Evolutionary conservation across 2,329 filamentous ascomycete genomes (phyloP).

Genomic region (Alternaria sp.): DNA sequence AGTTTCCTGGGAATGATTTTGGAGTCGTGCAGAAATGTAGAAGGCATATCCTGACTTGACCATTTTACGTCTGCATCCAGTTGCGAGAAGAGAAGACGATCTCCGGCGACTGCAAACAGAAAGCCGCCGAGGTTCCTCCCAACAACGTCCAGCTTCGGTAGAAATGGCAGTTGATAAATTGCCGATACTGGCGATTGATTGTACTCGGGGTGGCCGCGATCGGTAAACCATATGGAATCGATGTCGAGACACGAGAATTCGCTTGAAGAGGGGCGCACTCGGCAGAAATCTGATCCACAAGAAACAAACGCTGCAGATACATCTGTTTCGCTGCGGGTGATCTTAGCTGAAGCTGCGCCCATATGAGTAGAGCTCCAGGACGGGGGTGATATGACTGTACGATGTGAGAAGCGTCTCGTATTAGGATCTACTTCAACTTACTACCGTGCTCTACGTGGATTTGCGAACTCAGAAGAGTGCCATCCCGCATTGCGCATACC

Average conservation of each 20-base stretch:
- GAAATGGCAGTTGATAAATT: conserved; percentile 37
- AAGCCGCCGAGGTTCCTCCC: conserved; percentile 52
- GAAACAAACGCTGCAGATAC: conserved; percentile 42
- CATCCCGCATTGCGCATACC: conserved; percentile 48
- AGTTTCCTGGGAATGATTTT: conserved; percentile 38
- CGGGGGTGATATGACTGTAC: neutral
- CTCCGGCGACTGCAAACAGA: conserved; percentile 57
- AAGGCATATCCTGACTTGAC: conserved; percentile 2
- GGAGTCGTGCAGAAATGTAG: conserved; percentile 2
- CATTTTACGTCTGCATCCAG: conserved; percentile 49
- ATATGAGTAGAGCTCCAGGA: conserved; percentile 25
- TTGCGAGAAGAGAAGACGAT: conserved; percentile 56
- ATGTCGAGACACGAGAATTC: conserved; percentile 24
- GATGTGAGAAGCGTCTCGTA: neutral
- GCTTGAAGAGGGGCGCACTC: conserved; percentile 28
- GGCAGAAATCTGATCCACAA: conserved; percentile 50
- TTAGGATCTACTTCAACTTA: conserved; percentile 7
- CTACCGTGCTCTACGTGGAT: conserved; percentile 7
- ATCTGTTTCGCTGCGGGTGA: conserved; percentile 32
- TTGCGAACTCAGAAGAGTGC: conserved; percentile 29
- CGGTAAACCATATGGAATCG: conserved; percentile 49
- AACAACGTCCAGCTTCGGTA: conserved; percentile 37
- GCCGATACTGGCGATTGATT: conserved; percentile 42
- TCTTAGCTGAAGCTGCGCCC: conserved; percentile 37
- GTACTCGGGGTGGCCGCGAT: conserved; percentile 34